phyloP scores from a whole-genome alignment of 1,284 basidiomycete genomes.

The Neolentinus lepideus region DNA sequence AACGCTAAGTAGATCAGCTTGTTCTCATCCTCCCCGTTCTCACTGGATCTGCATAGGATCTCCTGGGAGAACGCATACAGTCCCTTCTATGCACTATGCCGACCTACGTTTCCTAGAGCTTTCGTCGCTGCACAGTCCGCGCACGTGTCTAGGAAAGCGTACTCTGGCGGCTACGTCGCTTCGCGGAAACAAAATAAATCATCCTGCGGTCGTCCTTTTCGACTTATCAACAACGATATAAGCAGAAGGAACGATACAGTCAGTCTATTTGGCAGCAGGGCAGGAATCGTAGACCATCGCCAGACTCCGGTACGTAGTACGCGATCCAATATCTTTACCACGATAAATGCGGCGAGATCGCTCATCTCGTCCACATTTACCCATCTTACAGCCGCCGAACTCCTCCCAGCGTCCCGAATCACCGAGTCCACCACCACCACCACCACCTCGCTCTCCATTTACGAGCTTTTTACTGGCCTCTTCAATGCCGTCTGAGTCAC shows the following conservation, averaged over 20 bases:
- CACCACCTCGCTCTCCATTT: constrained; percentile 15
- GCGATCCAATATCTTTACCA: background rate
- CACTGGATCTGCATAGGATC: too few species aligned
- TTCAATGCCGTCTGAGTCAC: constrained; percentile 14
- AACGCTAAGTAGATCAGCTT: too few species aligned
- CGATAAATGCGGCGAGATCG: too few species aligned
- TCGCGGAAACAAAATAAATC: background rate
- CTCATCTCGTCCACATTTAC: background rate
- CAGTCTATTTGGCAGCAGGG: background rate
- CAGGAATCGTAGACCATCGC: background rate
- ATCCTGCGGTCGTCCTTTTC: background rate
- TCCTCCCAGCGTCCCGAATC: background rate
- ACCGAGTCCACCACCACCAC: background rate
- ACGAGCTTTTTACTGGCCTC: constrained; percentile 20
- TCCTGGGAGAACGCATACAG: too few species aligned
- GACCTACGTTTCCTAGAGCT: too few species aligned
- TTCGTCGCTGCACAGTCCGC: too few species aligned
- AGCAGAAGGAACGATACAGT: background rate
- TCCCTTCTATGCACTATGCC: too few species aligned
- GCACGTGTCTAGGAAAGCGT: background rate
- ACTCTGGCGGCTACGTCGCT: background rate
- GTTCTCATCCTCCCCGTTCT: too few species aligned
- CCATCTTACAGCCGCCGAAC: background rate
- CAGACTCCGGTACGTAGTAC: background rate
- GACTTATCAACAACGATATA: background rate